Evolutionary conservation across 1,284 basidiomycete genomes (phyloP), one percentile per base, ranked within the genome.

Genomic region (Sanghuangporus sanghuang): DNA sequence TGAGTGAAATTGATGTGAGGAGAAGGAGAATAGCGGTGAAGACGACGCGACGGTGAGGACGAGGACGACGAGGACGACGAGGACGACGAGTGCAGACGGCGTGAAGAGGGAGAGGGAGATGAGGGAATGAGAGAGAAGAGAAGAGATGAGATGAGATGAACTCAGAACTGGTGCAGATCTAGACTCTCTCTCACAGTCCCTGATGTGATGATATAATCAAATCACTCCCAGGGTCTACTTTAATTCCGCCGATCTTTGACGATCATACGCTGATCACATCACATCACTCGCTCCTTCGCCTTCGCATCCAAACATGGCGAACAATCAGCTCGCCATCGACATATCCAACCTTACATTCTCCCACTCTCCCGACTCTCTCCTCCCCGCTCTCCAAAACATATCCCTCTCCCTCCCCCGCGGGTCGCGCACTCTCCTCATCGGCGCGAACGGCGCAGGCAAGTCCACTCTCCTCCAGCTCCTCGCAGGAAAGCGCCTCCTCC

Each of bases 401-500:
- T 79, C 81, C 67, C 76, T 96, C 50, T 70, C 80, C 65, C 82
- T 96, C 2, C 83, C 86, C 2, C 80, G 76, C 38, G 93, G 92
- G 0, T 90, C 90, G 7, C 81, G 95, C 54, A 93, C 92, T 55
- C 82, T 97, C 65, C 76, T 97, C 39, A 79, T 96, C 38, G 95
- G 95, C 58, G 92, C 94, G n/a, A 96, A 96, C 72, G 94, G 95
- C 74, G 93, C 94, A 56, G 96, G 96, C 23, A 99, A 99, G 76
- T 96, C 95, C 32, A 99, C 96, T 1, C 79, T 99, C 16, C 82
- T 99, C 16, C 92, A 97, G 69, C 90, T 99, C 64, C 82, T 98
- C 5, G 96, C 97, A 0, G 96, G 96, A 5, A 99, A 98, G 76
- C 82, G 90, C 18, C 83, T 98, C 48, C 82, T 76, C 50, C 73